Conservation (phyloP, 2,329 filamentous ascomycete genomes). For the Sclerotiophoma versabilis region DNA sequence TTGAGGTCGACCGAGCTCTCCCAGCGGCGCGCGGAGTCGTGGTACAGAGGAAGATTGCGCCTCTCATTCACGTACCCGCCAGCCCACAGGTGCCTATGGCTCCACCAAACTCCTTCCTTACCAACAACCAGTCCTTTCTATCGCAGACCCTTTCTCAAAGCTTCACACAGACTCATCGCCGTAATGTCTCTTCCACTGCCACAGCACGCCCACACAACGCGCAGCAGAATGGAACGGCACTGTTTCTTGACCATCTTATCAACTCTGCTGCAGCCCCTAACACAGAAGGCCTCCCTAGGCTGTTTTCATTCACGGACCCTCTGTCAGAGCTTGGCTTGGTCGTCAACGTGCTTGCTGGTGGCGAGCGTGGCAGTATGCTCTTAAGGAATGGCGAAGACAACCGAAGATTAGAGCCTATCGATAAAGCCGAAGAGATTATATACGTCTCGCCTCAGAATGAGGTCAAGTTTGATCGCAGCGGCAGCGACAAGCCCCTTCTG, state of each 20-base stretch:
- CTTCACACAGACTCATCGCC: conserved; percentile 42
- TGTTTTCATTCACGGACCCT: conserved; percentile 87
- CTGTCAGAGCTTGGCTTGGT: conserved; percentile 85
- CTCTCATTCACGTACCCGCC: conserved; percentile 50
- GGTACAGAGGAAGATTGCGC: conserved; percentile 77
- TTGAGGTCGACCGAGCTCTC: conserved; percentile 88
- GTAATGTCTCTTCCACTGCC: conserved; percentile 39
- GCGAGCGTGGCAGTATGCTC: conserved; percentile 39
- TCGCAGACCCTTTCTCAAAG: conserved; percentile 64
- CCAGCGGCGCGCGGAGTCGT: conserved; percentile 83
- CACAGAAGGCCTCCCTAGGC: conserved; percentile 68
- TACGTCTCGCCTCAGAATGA: conserved; percentile 76
- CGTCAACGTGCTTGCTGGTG: conserved; percentile 55
- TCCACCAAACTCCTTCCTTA: conserved; percentile 85
- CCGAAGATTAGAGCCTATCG: conserved; percentile 64
- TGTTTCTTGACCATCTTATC: conserved; percentile 44
- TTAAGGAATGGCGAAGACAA: conserved; percentile 41
- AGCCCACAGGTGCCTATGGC: conserved; percentile 59
- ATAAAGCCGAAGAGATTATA: conserved; percentile 80
- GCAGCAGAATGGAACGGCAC: conserved; percentile 29
- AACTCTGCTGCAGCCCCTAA: conserved; percentile 33
- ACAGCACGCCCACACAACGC: conserved; percentile 32
- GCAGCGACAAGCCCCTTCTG: conserved; percentile 60
- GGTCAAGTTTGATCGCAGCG: conserved; percentile 56
- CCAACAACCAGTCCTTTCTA: conserved; percentile 43